Conservation (phyloP, 768 basidiomycete species). For the Boletus sp. region DNA sequence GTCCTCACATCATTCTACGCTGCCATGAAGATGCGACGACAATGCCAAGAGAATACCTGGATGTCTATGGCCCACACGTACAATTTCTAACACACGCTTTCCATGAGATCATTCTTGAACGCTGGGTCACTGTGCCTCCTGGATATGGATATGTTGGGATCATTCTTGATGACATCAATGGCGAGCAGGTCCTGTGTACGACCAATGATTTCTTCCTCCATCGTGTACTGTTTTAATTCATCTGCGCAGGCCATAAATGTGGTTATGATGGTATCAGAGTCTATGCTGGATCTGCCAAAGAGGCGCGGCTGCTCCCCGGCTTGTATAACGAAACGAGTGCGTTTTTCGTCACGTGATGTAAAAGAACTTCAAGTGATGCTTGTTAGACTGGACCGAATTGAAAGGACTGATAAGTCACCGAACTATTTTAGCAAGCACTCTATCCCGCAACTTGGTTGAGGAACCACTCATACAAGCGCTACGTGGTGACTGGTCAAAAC, state of each 20-base stretch:
- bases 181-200: constrained; percentile 1
- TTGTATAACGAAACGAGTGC: constrained; percentile 3
- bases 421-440: not conserved
- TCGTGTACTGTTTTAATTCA: not conserved
- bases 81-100: not conserved
- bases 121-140: not conserved
- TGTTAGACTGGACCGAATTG: constrained; percentile 1
- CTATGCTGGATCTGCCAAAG: too few relatives aligned
- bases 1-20: constrained; percentile 6
- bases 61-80: not conserved
- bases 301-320: not conserved
- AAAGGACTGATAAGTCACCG: not conserved
- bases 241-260: not conserved
- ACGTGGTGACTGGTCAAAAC: not conserved
- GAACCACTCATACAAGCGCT: not conserved
- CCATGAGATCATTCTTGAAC: not conserved
- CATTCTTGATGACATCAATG: constrained; percentile 5
- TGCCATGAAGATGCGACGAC: constrained; percentile 4
- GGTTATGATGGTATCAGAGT: not conserved
- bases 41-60: not conserved
- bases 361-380: too few relatives aligned
- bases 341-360: not conserved
- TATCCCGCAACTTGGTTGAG: not conserved
- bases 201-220: not conserved
- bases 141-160: not conserved